Base-by-base conservation (phyloP, 1,284 basidiomycete species). In the Irpex lacteus region DNA sequence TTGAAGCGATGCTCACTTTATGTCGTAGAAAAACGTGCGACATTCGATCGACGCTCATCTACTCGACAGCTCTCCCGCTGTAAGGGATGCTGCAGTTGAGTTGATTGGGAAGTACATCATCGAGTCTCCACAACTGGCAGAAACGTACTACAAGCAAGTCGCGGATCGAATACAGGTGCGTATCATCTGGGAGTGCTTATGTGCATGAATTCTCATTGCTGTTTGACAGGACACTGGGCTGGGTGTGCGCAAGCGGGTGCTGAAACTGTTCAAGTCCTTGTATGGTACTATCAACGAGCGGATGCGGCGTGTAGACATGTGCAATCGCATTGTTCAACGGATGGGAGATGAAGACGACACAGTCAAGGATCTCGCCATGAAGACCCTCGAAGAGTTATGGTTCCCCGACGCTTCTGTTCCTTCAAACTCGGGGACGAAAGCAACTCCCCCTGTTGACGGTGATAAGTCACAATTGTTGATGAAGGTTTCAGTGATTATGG, bases 81-180 rank as follows among this genome's bases (percentile, higher is more conserved):
- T 99, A 18, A 90, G 97, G 40, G 98, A 99, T 75, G 94, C 95
- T 4, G 95, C 97, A 4, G 92, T 99, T 6, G 96, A 98, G 67
- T 81, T 99, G 58, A 92, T 99, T 64, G 96, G 97, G 34, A 97
- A 95, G 77, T 98, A 98, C 72, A 89, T 98, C 77, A 86, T 96
- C 32, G 90, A 94, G 64, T 89, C 91, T 2, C 92, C 94, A 0
- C 87, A 90, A 63, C 87, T 98, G 32, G 93, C 94, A 0, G 84
- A 86, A 2, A 86, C 93, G 67, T 98, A 98, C 77, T 96, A 96
- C 72, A 83, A 85, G 49, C 88, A 89, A 74, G 91, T 99, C 47
- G 87, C 91, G 3, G 90, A 92, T 63, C 90, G 96, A 7, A 93
- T 98, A 69, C 91, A 92, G 52, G 94, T 95, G 75, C 72, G 85